Base-by-base conservation (phyloP, 805 yeast species). In the Cyberlindnera maclurae region DNA sequence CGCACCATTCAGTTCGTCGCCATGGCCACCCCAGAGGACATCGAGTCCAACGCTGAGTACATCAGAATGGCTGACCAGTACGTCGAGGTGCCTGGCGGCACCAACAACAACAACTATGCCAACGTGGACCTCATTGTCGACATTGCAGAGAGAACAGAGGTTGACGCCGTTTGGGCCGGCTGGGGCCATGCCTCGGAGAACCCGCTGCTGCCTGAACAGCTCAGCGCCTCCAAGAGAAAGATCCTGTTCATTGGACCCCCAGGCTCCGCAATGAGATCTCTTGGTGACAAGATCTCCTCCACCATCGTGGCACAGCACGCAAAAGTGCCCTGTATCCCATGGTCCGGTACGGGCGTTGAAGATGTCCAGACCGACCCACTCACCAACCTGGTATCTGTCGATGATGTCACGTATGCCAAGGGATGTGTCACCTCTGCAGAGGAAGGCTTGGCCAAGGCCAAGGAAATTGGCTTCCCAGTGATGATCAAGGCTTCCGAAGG, bases 141-240 rank as follows among this genome's bases (percentile, higher is more conserved):
- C 55, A 70, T 93, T 35, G 99, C 99, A 28, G 98, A 93, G 68
- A 82, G 97, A 68, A 82, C 95, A 32, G 77, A 86, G 49, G 97
- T 85, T 40, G 95, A 93, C 61, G 99, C 98, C 18, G 99, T 93
- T 42, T 93, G 99, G 99, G 99, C 99, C 27, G 99, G 99, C 55
- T 93, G 99, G 99, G 99, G 99, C 55, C 98, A 94, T 61, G 99
- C 99, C 22, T 86, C 96, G n/a, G 99, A 93, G 69, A 90, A 94
- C 67, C 99, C 99, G 20, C 62, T 69, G 34, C 75, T 93, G 49
- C 99, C 99, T 22, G 98, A 93, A 64, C 78, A 75, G 63, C 73
- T 93, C 60, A 97, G 97, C 12, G 81, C 82, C n/a, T 87, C 96
- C 15, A 87, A 89, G 44, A 82, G 87, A 63, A 84, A 75, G 57